Conservation (phyloP, 768 basidiomycete genomes). For the Mycena vitilis region DNA sequence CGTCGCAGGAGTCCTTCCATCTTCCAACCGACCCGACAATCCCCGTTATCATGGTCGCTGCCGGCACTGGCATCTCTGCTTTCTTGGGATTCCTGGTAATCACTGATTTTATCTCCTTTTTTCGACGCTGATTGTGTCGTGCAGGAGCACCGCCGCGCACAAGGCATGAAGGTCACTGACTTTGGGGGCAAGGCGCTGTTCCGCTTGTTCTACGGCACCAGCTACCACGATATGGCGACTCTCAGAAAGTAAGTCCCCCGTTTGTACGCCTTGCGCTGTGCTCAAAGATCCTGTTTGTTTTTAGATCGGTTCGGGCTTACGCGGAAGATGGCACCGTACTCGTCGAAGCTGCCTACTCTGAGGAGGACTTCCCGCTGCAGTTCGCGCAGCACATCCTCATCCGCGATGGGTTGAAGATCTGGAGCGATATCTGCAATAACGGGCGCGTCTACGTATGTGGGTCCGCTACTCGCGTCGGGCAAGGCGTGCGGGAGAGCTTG, state of each 20-base stretch:
- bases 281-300: background rate
- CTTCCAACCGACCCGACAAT: constrained; percentile 24
- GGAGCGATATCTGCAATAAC: constrained; percentile 28
- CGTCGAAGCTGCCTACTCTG: constrained; percentile 29
- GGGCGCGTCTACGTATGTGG: constrained; percentile 28
- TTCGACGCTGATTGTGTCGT: background rate
- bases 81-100: constrained; percentile 33
- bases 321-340: constrained; percentile 23
- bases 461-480: constrained; percentile 7
- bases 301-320: constrained; percentile 15
- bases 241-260: constrained; percentile 11
- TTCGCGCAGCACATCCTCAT: constrained; percentile 32
- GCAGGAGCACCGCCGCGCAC: constrained; percentile 33
- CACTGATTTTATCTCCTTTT: too few relatives aligned
- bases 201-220: constrained; percentile 31
- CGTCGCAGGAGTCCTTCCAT: constrained; percentile 31
- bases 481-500: constrained; percentile 17
- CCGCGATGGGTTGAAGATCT: constrained; percentile 28
- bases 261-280: background rate
- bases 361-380: constrained; percentile 17
- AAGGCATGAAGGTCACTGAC: constrained; percentile 25
- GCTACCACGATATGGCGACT: constrained; percentile 29
- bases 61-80: constrained; percentile 27
- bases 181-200: constrained; percentile 21
- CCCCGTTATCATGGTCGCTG: constrained; percentile 31